These are phyloP conservation scores for Phytophthora melonis DNA, from an alignment of 352 stramenopile genomes.

Conservation along the genomic window DNA sequence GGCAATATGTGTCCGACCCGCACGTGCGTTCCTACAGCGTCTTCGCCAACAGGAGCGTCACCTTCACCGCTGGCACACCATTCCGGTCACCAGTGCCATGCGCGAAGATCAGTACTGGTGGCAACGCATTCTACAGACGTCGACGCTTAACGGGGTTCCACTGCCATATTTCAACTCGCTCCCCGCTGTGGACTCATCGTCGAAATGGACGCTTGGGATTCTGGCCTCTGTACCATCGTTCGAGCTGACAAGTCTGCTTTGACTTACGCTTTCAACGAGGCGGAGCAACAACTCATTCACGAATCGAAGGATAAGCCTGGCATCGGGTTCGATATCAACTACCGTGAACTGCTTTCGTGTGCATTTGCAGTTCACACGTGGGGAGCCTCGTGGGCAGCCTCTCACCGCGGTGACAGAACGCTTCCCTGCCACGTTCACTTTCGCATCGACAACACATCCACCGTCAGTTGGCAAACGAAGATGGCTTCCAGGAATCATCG, in stretches of 20 bases:
- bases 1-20: slow-evolving; percentile 25
- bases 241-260: not conserved
- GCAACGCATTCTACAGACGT: slow-evolving; percentile 9
- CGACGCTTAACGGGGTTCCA: slow-evolving; percentile 21
- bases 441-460: slow-evolving; percentile 35
- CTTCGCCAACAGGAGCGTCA: slow-evolving; percentile 9
- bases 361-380: slow-evolving; percentile 14
- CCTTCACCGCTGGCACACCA: not conserved
- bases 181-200: slow-evolving; percentile 10
- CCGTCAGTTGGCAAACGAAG: slow-evolving; percentile 16
- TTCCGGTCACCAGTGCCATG: slow-evolving; percentile 15
- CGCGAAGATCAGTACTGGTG: slow-evolving; percentile 24
- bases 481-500: slow-evolving; percentile 11
- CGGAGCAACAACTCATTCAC: not conserved
- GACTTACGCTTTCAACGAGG: not conserved
- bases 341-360: slow-evolving; percentile 19
- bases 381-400: not conserved
- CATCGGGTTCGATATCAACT: slow-evolving; percentile 39
- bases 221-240: slow-evolving; percentile 12
- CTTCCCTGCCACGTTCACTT: slow-evolving; percentile 22
- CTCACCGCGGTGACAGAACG: not conserved
- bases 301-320: not conserved
- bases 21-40: slow-evolving; percentile 25
- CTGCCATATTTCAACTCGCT: slow-evolving; percentile 19
- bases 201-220: slow-evolving; percentile 30